phyloP scores from a whole-genome alignment of 495 filamentous ascomycete genomes.

The Evansstolkia leycettana region DNA sequence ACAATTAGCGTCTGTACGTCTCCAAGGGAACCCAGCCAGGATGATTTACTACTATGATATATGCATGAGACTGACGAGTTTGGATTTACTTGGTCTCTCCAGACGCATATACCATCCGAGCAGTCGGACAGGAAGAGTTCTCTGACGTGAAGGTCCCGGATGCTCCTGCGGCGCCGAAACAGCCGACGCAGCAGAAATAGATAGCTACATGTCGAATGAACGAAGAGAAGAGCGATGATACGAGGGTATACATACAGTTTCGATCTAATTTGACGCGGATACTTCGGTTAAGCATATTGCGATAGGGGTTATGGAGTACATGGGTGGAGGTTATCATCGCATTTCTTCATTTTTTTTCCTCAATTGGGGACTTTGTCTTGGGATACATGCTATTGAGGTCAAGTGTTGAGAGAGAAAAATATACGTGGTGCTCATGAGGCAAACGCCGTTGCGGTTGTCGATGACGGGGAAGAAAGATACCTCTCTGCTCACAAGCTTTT shows the following conservation, averaged over 20 bases:
- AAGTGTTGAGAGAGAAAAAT: too few relatives aligned
- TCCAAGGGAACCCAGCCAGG: too few relatives aligned
- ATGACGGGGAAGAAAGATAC: not conserved
- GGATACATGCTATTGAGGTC: too few relatives aligned
- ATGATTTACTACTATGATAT: too few relatives aligned
- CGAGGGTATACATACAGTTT: too few relatives aligned
- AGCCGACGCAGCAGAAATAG: conserved; percentile 14
- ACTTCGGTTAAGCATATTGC: not conserved
- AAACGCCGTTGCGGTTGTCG: not conserved
- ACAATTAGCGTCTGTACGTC: conserved; percentile 64
- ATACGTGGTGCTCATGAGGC: too few relatives aligned
- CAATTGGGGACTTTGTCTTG: too few relatives aligned
- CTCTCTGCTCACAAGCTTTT: not conserved
- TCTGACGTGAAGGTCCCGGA: conserved; percentile 85
- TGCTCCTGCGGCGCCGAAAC: conserved; percentile 36
- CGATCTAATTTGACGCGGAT: not conserved
- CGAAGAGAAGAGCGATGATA: too few relatives aligned
- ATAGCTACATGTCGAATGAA: too few relatives aligned
- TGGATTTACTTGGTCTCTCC: too few relatives aligned
- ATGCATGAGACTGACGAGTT: too few relatives aligned
- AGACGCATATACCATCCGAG: conserved; percentile 84
- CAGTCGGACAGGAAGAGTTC: conserved; percentile 94
- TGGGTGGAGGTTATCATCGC: not conserved
- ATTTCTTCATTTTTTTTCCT: too few relatives aligned
- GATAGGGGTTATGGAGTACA: not conserved